phyloP scores from a whole-genome alignment of 2,329 filamentous ascomycete species.

The Penicillium sp. region DNA sequence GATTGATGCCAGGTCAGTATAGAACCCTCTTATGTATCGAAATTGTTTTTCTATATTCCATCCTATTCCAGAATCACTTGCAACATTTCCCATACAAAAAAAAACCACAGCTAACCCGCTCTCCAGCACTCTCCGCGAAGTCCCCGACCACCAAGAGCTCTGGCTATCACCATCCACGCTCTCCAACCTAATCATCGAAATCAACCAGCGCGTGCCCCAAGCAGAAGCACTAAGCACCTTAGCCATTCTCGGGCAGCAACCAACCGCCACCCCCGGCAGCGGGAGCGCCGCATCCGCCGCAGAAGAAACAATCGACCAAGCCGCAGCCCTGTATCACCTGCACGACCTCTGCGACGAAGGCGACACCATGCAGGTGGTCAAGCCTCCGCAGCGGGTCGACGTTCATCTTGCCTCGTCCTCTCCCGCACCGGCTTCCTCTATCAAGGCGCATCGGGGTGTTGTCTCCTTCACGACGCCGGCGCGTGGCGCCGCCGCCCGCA shows the following conservation, averaged over 20 bases:
- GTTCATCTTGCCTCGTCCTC: conserved; percentile 49
- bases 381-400: conserved; percentile 58
- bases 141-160: conserved; percentile 74
- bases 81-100: not conserved
- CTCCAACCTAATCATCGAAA: conserved; percentile 85
- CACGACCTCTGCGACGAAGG: conserved; percentile 67
- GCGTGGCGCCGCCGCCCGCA: conserved; percentile 5
- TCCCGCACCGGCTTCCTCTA: conserved; percentile 8
- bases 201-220: conserved; percentile 71
- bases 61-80: not conserved
- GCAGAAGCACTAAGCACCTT: conserved; percentile 28
- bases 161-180: conserved; percentile 82
- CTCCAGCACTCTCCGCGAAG: conserved; percentile 36
- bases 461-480: conserved; percentile 26
- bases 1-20: conserved; percentile 39
- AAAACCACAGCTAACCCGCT: conserved; percentile 11
- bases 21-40: not conserved
- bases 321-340: conserved; percentile 61
- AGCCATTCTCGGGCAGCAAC: conserved; percentile 21
- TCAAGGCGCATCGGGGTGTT: conserved; percentile 30
- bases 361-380: conserved; percentile 66
- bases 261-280: conserved; percentile 12
- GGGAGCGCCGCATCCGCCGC: conserved; percentile 49
- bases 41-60: not conserved
- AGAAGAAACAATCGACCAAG: conserved; percentile 60